Evolutionary conservation across 2,329 filamentous ascomycete species (phyloP), one percentile per base, ranked within the genome.

Genomic region (Fusarium citri): DNA sequence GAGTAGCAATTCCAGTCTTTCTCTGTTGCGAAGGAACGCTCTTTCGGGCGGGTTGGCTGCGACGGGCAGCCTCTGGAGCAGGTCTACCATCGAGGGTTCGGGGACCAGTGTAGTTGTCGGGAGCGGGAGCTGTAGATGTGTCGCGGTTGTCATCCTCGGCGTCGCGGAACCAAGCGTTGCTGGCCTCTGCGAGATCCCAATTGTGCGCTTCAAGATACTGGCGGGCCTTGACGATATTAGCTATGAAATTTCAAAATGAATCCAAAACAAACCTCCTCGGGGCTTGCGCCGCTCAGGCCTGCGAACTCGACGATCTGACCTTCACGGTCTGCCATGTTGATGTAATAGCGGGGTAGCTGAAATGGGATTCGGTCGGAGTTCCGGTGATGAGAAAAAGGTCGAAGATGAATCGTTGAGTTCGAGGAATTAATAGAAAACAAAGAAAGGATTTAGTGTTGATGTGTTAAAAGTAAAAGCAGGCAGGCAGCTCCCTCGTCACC

Each of bases 151-250:
- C 87, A 34, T 84, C 80, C 60, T 88, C 73, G 26, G 65, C 73
- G 31, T 74, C 84, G 64, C 84, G 83, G 76, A 88, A 93, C 81
- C 86, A 92, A 53, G 88, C 85, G 30, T 87, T 84, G 56, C 87
- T 85, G 18, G 91, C 91, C 12, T 84, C 81, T 69, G 86, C 83
- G 45, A 93, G 80, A 74, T 94, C 86, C 90, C 92, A 94, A 69
- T 86, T 81, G 74, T 86, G 89, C 37, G 86, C 85, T 23, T 84
- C 82, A 10, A 95, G 88, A 71, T 92, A 92, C 65, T 90, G 85
- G 59, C 84, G 84, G 48, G 92, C 92, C 91, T 94, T 67, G 16
- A 8, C 10, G 30, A 31, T 45, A 25, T 69, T 42, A 57, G 41
- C 5, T 41, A 6, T 12, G 4, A 18, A 14, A 7, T 23, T 11